A percentile compares a stretch with the other conserved stretches of the same genome.
These are phyloP conservation scores for Knoxia roxburghii DNA, from an alignment of 257 asterid species.

Conservation along the genomic window DNA sequence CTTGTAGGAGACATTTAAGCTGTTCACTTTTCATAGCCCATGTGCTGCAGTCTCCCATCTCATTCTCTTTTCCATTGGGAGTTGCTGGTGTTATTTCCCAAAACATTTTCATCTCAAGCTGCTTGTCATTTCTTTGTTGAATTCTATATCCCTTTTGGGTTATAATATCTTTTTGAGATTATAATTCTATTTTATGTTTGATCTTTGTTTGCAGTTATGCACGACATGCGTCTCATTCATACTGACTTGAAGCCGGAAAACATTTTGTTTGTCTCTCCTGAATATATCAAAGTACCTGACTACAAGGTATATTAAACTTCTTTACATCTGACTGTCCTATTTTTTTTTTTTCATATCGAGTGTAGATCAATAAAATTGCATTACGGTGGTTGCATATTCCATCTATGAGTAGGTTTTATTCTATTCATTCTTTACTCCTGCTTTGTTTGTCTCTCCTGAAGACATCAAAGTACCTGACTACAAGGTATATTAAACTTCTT, in stretches of 20 bases:
- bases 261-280: conserved; percentile 47
- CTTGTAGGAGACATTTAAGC: conserved; percentile 16
- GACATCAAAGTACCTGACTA: conserved; percentile 39
- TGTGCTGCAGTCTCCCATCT: conserved; percentile 12
- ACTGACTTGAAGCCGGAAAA: conserved; percentile 56
- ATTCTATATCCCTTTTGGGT: neutral
- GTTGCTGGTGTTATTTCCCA: conserved; percentile 2
- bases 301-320: conserved; percentile 30
- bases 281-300: conserved; percentile 40
- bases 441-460: conserved; percentile 39
- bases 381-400: conserved; percentile 3
- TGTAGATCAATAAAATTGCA: neutral
- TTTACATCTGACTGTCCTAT: neutral
- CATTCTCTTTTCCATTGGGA: conserved; percentile 6
- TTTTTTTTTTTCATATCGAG: neutral
- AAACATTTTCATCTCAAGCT: neutral
- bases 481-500: conserved; percentile 28
- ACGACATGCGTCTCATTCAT: conserved; percentile 50
- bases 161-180: neutral
- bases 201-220: conserved; percentile 37
- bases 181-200: conserved; percentile 9
- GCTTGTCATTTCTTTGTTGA: neutral
- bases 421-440: neutral
- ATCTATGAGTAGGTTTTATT: conserved; percentile 2
- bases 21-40: conserved; percentile 9